phyloP scores from a whole-genome alignment of 1,139 yeast genomes.

The Pichia sp. region DNA sequence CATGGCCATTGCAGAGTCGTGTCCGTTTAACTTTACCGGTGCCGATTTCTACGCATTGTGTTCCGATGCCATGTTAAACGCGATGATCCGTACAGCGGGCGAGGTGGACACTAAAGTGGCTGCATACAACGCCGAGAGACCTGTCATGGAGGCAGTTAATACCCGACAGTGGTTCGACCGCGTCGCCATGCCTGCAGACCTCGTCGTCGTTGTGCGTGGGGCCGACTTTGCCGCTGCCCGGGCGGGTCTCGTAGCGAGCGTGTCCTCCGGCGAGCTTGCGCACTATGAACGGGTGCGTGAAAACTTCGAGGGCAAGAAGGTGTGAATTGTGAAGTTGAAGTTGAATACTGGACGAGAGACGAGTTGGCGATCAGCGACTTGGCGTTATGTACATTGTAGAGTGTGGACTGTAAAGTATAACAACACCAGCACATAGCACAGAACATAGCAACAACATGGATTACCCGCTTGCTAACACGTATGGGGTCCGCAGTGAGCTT shows the following conservation, averaged over 20 bases:
- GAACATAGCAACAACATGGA: no score
- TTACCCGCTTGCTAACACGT: constrained; percentile 24
- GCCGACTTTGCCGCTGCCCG: constrained; percentile 74
- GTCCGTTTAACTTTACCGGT: constrained; percentile 90
- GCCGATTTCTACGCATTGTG: constrained; percentile 97
- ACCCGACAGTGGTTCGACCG: constrained; percentile 92
- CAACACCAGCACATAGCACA: no score
- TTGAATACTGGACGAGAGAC: no score
- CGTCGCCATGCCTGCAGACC: constrained; percentile 61
- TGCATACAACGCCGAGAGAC: constrained; percentile 37
- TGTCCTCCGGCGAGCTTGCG: constrained; percentile 76
- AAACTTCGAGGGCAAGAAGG: constrained; percentile 55
- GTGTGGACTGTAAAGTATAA: no score
- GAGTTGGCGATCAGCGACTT: no score
- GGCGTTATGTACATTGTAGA: no score
- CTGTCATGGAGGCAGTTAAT: constrained; percentile 35
- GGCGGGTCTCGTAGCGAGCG: constrained; percentile 69
- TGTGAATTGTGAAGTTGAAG: no score
- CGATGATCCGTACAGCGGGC: constrained; percentile 85
- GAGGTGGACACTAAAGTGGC: constrained; percentile 64
- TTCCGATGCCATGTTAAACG: constrained; percentile 90
- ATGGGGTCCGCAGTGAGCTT: constrained; percentile 23
- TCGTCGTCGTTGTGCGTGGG: constrained; percentile 58
- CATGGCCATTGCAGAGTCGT: constrained; percentile 51
- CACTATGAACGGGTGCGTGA: constrained; percentile 75